Conservation (phyloP, 495 filamentous ascomycete genomes). For the Extremus antarcticus region DNA sequence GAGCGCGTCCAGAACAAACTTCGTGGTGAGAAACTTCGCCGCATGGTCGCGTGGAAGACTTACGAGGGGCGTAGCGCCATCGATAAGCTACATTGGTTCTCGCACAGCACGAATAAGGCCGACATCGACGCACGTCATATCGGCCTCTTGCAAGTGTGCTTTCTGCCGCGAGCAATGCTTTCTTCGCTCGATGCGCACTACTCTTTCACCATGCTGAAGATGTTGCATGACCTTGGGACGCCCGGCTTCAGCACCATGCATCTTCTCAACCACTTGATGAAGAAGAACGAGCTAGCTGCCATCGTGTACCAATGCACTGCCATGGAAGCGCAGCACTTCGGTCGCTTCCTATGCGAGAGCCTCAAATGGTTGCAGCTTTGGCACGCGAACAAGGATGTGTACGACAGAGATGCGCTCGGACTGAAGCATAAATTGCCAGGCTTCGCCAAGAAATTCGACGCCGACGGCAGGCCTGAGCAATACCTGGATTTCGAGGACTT, state of each 20-base stretch:
- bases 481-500: slow-evolving; percentile 71
- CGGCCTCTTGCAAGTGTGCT: slow-evolving; percentile 75
- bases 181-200: slow-evolving; percentile 82
- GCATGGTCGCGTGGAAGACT: slow-evolving; percentile 57
- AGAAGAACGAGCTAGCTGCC: slow-evolving; percentile 61
- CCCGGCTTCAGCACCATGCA: slow-evolving; percentile 80
- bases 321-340: slow-evolving; percentile 81
- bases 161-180: slow-evolving; percentile 73
- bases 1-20: slow-evolving; percentile 50
- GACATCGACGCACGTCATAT: slow-evolving; percentile 47
- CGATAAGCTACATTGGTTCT: slow-evolving; percentile 76
- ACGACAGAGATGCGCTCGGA: slow-evolving; percentile 66
- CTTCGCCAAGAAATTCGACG: slow-evolving; percentile 54
- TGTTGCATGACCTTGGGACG: slow-evolving; percentile 69
- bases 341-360: slow-evolving; percentile 72
- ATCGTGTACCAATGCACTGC: slow-evolving; percentile 81
- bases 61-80: slow-evolving; percentile 50
- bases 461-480: slow-evolving; percentile 42
- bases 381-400: slow-evolving; percentile 66
- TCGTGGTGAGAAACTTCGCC: slow-evolving; percentile 57
- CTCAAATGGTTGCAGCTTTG: slow-evolving; percentile 68
- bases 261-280: slow-evolving; percentile 74
- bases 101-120: slow-evolving; percentile 49
- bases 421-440: slow-evolving; percentile 51
- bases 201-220: slow-evolving; percentile 71